phyloP scores from a whole-genome alignment of 2,329 filamentous ascomycete species.

The Sphaerulina vaccinii region DNA sequence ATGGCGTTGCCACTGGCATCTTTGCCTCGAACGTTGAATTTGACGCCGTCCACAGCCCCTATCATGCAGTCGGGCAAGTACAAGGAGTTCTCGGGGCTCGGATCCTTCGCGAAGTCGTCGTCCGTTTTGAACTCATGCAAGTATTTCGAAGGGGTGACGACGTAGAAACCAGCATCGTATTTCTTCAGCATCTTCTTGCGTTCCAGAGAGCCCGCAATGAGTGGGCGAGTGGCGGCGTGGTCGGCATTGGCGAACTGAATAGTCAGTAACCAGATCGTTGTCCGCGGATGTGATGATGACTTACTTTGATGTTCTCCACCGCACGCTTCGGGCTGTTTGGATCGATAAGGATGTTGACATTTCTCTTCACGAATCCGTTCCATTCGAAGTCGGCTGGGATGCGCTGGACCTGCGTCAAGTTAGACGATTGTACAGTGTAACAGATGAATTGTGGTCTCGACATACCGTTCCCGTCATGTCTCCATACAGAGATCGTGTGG shows the following conservation, averaged over 20 bases:
- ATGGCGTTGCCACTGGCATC: slow-evolving; percentile 76
- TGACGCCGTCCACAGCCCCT: slow-evolving; percentile 69
- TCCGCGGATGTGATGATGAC: not conserved
- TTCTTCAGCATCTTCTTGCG: slow-evolving; percentile 84
- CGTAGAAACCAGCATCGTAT: slow-evolving; percentile 82
- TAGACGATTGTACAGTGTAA: not conserved
- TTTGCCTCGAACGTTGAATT: slow-evolving; percentile 95
- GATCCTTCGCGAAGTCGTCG: slow-evolving; percentile 70
- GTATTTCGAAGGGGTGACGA: slow-evolving; percentile 82
- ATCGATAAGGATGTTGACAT: slow-evolving; percentile 71
- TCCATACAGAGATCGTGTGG: slow-evolving; percentile 73
- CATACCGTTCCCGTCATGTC: slow-evolving; percentile 69
- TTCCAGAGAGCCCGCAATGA: slow-evolving; percentile 86
- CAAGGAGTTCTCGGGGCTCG: slow-evolving; percentile 80
- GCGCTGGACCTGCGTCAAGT: slow-evolving; percentile 56
- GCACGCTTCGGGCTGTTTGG: slow-evolving; percentile 71
- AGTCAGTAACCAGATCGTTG: not conserved
- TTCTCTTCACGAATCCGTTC: slow-evolving; percentile 76
- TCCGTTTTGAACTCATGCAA: slow-evolving; percentile 96
- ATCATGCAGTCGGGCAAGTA: slow-evolving; percentile 89
- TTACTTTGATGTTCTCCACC: slow-evolving; percentile 62
- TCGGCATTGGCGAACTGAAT: slow-evolving; percentile 78
- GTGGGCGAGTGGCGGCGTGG: slow-evolving; percentile 72
- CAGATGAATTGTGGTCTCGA: not conserved
- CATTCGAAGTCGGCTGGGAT: slow-evolving; percentile 88